Evolutionary conservation across 306 rosid species (phyloP), one percentile per base, ranked within the genome.

Genomic region (Biancaea sappan): DNA sequence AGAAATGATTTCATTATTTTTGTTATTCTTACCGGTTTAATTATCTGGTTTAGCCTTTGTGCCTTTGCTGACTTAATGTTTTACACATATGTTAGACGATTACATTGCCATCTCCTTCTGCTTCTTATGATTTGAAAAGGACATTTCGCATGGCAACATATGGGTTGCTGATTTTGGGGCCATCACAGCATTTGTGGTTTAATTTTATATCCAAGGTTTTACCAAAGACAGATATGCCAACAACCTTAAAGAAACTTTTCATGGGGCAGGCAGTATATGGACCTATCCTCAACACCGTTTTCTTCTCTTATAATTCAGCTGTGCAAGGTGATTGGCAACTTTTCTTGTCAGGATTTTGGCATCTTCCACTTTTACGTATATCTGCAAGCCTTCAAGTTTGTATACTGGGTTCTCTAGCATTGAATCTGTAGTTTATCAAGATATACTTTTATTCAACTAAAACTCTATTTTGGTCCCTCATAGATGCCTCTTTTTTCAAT

Each of bases 151-250:
- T 91, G 95, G 88, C 87, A 68, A 68, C 67, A 19, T 91, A 86
- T 34, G 97, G 92, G 6, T 62, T 87, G 84, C 56, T 91, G 61
- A 81, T 91, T 71, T 76, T 89, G 79, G 95, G 97, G 53, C 95
- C 97, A 67, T 70, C 90, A n/a, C 95, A 89, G 66, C 96, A 89
- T 79, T 48, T 77, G 48, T 91, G 95, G 95, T 91, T 91, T 83
- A 83, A 80, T 66, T 81, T 66, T 67, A 13, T 89, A 72, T 91
- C 93, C 32, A 86, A 41, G 41, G 16, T 78, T 68, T 70, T 88
- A 21, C 97, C 97, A 0, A 76, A 80, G 65, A 79, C 71, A 77
- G 93, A 91, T 80, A 19, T 89, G 24, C 19, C 77, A 16, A 16
- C 96, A 68, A 91, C 93, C 63, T 77, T 89, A 78, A 87, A 86